Evolutionary conservation across 164 flowering plant species (phyloP).

Genomic region (Euptelea pleiosperma): DNA sequence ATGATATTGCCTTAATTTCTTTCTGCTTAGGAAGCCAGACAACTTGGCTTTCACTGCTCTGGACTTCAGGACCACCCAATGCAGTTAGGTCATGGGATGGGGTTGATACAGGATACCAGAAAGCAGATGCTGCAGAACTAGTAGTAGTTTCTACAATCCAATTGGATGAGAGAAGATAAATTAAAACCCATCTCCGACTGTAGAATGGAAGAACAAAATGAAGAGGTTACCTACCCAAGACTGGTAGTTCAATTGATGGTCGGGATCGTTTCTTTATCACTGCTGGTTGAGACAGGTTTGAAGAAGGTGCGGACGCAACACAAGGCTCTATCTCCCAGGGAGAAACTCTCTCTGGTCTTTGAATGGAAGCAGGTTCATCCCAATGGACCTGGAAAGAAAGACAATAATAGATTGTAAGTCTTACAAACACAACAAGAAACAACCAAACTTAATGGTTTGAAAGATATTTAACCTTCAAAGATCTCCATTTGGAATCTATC

Average conservation of each 20-base stretch:
- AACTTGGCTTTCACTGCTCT: conserved; percentile 33
- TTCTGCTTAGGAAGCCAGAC: conserved; percentile 39
- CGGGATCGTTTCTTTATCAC: conserved; percentile 56
- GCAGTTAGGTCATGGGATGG: conserved; percentile 35
- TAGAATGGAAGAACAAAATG: not conserved
- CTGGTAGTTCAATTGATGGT: conserved; percentile 40
- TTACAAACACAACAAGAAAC: not conserved
- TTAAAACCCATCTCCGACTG: not conserved
- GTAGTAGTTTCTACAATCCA: conserved; percentile 31
- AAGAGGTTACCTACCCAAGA: conserved; percentile 32
- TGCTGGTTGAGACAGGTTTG: conserved; percentile 31
- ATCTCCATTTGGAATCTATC: conserved; percentile 73
- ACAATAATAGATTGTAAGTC: not conserved
- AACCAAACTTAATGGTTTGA: not conserved
- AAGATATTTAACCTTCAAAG: conserved; percentile 47
- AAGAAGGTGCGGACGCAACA: conserved; percentile 38
- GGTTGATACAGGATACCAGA: conserved; percentile 47
- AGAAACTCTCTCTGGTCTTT: conserved; percentile 81
- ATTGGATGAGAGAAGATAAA: not conserved
- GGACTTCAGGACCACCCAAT: conserved; percentile 34
- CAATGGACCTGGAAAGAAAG: conserved; percentile 63
- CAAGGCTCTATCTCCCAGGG: conserved; percentile 93
- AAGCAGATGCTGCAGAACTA: conserved; percentile 22
- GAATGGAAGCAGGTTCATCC: conserved; percentile 80
- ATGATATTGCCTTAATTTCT: conserved; percentile 19